These are phyloP conservation scores for Bruguiera parviflora DNA, from an alignment of 345 rosid genomes.

Conservation along the genomic window DNA sequence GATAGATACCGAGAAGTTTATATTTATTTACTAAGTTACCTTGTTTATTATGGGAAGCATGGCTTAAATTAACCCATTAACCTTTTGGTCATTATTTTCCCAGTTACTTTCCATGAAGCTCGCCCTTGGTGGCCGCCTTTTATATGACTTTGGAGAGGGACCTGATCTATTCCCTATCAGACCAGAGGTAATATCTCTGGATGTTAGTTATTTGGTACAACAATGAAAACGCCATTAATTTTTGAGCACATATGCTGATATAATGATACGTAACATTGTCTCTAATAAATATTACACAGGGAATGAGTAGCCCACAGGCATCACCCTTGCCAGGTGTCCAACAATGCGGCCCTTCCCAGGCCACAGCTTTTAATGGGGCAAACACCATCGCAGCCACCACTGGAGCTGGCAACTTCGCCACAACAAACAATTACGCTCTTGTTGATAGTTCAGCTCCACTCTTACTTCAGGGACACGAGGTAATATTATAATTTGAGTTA, in stretches of 20 bases:
- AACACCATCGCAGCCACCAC: constrained; percentile 20
- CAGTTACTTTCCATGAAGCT: constrained; percentile 79
- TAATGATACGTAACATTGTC: constrained; percentile 23
- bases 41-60: background rate
- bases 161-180: constrained; percentile 38
- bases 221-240: background rate
- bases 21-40: background rate
- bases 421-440: constrained; percentile 28
- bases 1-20: background rate
- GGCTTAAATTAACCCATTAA: background rate
- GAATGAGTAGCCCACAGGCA: constrained; percentile 24
- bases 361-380: constrained; percentile 38
- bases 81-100: background rate
- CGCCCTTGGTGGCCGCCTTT: constrained; percentile 54
- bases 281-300: constrained; percentile 33
- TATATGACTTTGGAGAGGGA: constrained; percentile 59
- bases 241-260: constrained; percentile 21
- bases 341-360: constrained; percentile 36
- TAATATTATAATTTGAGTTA: too few species aligned
- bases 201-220: background rate
- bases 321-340: constrained; percentile 28
- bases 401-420: background rate
- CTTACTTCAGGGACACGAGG: constrained; percentile 28
- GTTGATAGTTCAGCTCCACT: constrained; percentile 27
- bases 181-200: constrained; percentile 43